Evolutionary conservation across 352 stramenopile species (phyloP).

Genomic region (Globisporangium acanthophoron): DNA sequence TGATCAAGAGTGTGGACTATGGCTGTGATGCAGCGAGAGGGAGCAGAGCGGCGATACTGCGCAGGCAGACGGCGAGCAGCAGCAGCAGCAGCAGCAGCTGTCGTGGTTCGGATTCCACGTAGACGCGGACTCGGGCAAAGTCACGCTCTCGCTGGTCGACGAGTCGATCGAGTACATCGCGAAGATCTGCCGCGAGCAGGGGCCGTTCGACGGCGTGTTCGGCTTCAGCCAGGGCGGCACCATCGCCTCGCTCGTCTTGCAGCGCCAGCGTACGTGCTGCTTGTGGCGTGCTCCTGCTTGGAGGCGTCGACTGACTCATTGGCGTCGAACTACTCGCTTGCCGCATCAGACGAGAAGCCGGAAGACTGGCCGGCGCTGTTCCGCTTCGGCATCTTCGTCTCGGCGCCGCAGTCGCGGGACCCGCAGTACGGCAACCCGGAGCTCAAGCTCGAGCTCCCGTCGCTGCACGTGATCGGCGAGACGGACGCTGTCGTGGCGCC

Average conservation of each 20-base stretch:
- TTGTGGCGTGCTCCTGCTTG: not conserved
- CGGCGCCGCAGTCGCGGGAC: conserved; percentile 42
- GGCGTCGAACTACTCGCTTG: too few species aligned
- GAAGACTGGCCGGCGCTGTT: conserved; percentile 55
- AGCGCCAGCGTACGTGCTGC: conserved; percentile 51
- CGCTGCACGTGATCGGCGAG: conserved; percentile 78
- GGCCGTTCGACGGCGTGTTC: conserved; percentile 83
- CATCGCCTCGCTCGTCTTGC: conserved; percentile 60
- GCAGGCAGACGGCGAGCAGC: conserved; percentile 25
- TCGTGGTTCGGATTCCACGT: conserved; percentile 71
- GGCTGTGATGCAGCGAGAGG: not conserved
- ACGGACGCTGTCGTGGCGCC: conserved; percentile 66
- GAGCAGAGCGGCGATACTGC: conserved; percentile 7
- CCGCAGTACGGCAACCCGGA: conserved; percentile 30
- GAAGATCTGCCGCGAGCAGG: conserved; percentile 53
- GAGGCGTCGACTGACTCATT: not conserved
- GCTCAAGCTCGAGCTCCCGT: conserved; percentile 51
- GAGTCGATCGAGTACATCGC: conserved; percentile 68
- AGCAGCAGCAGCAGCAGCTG: conserved; percentile 34
- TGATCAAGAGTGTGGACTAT: too few species aligned
- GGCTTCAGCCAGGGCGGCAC: conserved; percentile 82
- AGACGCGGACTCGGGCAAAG: conserved; percentile 34
- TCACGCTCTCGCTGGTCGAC: conserved; percentile 39
- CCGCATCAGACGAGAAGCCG: conserved; percentile 22
- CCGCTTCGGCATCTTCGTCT: conserved; percentile 70